Base-by-base conservation (phyloP, 1,284 basidiomycete genomes). In the Malassezia obtusa region DNA sequence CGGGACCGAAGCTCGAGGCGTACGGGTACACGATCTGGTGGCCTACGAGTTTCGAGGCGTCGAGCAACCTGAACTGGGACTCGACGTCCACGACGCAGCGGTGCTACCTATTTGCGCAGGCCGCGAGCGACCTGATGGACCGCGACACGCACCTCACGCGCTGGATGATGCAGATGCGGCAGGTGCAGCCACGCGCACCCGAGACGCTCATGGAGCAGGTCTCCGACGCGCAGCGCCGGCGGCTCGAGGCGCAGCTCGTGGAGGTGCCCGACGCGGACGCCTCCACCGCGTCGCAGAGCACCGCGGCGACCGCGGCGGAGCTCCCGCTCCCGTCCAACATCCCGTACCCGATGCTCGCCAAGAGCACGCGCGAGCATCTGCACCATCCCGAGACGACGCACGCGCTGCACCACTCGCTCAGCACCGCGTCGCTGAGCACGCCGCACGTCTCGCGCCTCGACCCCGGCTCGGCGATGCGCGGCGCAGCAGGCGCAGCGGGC, bases 21-120 rank as follows among this genome's bases (percentile, higher is more conserved):
- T 56, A 56, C 26, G 53, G 53, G 32, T 19, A 36, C 10, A 50
- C 24, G 17, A 41, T 56, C 5, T 56, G 53, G 53, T 56, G 53
- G 53, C 53, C 53, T 8, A 33, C 19, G 4, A 31, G 43, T 11
- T 56, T 56, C n/a, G 53, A 56, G 19, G 19, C 48, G 9, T 22
- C 48, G 19, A 14, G 41, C n/a, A 49, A 56, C 25, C 14, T 41
- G n/a, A 49, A 56, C 33, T 56, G 44, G 28, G 49, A 49, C 49
- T 49, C 45, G 6, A 33, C 49, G 3, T 38, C 43, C 15, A 10
- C 45, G 15, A 12, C 4, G 44, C 41, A 50, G 17, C 53, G 49
- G n/a, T 36, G 48, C 11, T 4, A 21, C 4, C 30, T 50, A 9
- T 50, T 46, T 38, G 37, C 35, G n/a, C 21, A 39, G 7, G 48